phyloP scores from a whole-genome alignment of 441 rosid genomes.

The Erodium chrysanthum region DNA sequence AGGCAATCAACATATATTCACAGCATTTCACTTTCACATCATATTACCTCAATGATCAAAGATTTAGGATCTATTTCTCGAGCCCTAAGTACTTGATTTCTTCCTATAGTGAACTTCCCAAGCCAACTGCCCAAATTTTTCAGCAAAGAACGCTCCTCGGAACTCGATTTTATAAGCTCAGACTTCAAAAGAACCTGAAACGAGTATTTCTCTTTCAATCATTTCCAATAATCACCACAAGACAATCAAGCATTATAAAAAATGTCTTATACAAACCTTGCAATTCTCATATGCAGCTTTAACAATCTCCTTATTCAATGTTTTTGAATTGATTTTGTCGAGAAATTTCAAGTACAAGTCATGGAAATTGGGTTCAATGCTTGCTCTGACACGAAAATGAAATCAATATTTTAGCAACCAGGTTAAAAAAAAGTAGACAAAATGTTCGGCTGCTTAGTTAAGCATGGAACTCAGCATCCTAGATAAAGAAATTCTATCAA shows the following conservation, averaged over 20 bases:
- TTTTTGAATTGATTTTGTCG: constrained; percentile 80
- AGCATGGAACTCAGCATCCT: background rate
- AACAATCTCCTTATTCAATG: constrained; percentile 76
- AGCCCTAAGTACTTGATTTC: constrained; percentile 84
- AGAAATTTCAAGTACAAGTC: constrained; percentile 91
- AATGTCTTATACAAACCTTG: constrained; percentile 50
- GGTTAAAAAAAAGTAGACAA: background rate
- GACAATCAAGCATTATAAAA: background rate
- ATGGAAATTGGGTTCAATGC: constrained; percentile 98
- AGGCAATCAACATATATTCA: background rate
- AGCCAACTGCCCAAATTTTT: constrained; percentile 99
- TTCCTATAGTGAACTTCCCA: constrained; percentile 94
- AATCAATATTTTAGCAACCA: background rate
- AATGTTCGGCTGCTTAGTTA: background rate
- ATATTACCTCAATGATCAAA: constrained; percentile 79
- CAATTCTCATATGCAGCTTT: constrained; percentile 93
- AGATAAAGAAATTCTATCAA: constrained; percentile 14
- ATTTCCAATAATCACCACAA: background rate
- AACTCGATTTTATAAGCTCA: constrained; percentile 95
- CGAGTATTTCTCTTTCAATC: constrained; percentile 7
- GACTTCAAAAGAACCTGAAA: constrained; percentile 92
- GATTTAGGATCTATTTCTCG: constrained; percentile 98
- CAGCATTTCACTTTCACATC: constrained; percentile 7
- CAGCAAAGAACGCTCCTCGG: constrained; percentile 90
- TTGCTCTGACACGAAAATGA: constrained; percentile 53